phyloP scores from a whole-genome alignment of 2,329 filamentous ascomycete genomes.

The Neoarthrinium moseri region DNA sequence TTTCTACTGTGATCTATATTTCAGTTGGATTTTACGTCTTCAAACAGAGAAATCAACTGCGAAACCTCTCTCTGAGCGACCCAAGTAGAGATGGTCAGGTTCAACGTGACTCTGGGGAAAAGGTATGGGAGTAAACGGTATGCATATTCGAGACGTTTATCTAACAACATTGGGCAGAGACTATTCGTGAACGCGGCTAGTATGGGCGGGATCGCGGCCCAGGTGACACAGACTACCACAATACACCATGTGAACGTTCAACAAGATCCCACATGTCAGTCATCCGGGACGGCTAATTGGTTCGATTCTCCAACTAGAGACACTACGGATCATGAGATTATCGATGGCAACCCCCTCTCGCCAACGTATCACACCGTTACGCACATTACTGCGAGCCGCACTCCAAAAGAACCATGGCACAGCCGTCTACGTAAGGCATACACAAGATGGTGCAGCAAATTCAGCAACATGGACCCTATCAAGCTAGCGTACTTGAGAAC shows the following conservation, averaged over 20 bases:
- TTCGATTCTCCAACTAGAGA: constrained; percentile 27
- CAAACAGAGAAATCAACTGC: constrained; percentile 48
- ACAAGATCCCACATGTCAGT: constrained; percentile 3
- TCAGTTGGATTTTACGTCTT: constrained; percentile 61
- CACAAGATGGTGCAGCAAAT: constrained; percentile 22
- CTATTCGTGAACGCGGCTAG: constrained; percentile 27
- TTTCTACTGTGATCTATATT: constrained; percentile 54
- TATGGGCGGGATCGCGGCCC: constrained; percentile 29
- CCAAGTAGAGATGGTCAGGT: constrained; percentile 21
- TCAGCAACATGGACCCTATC: constrained; percentile 50
- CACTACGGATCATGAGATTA: constrained; percentile 7
- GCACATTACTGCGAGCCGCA: constrained; percentile 27
- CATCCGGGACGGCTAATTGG: constrained; percentile 21
- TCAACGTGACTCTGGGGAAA: constrained; percentile 28
- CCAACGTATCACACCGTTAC: constrained; percentile 24
- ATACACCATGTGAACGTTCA: constrained; percentile 21
- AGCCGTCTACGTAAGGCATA: constrained; percentile 18
- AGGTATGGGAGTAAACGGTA: too few relatives aligned
- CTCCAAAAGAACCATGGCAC: constrained; percentile 7
- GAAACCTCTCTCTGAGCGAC: constrained; percentile 50
- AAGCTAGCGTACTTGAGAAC: constrained; percentile 62
- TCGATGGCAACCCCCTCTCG: constrained; percentile 9
- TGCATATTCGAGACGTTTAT: too few relatives aligned
- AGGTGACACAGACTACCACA: constrained; percentile 28
- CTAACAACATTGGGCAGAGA: constrained; percentile 16